Evolutionary conservation across 306 rosid species (phyloP), one percentile per base, ranked within the genome.

Genomic region (Acacia crassicarpa): DNA sequence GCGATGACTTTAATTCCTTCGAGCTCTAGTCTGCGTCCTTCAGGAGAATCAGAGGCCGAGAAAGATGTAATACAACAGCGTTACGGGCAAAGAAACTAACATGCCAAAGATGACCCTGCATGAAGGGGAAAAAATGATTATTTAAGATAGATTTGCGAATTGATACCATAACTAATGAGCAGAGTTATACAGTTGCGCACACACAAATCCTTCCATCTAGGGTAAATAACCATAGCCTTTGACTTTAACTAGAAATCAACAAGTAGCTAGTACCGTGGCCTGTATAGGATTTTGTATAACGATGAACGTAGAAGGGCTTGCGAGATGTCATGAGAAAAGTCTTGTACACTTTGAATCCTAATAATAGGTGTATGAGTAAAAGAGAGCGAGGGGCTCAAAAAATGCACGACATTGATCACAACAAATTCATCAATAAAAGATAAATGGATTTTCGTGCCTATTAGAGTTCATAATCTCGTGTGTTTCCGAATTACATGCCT

Each of bases 91-190:
- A 59, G 91, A 88, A 19, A 85, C 85, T 19, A 88, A 25, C 91
- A 85, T 88, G 23, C 91, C 91, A 65, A 88, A 88, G 71, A 88
- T 88, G n/a, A 88, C 91, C 89, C 91, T 88, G 91, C 70, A 80
- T 25, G 14, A 48, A 46, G 63, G 7, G 0, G 2, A 32, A 3
- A 3, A 7, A 74, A 9, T 1, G 6, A 32, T n/a, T 9, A 73
- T 16, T 63, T 25, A 61, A 25, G 17, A 61, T 25, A 25, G 17
- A 61, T 25, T 27, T 25, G 6, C 33, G 33, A 14, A 13, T 4
- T 25, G 12, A 0, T 46, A 3, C 53, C 53, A 23, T 62, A 2
- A 8, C 72, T 8, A 19, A 66, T 35, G 23, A 67, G 38, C 15
- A 19, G 10, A 35, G 49, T 14, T 32, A 77, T 44, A 4, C 16